Conservation (phyloP, 1,139 yeast species). For the Pichia sp. region DNA sequence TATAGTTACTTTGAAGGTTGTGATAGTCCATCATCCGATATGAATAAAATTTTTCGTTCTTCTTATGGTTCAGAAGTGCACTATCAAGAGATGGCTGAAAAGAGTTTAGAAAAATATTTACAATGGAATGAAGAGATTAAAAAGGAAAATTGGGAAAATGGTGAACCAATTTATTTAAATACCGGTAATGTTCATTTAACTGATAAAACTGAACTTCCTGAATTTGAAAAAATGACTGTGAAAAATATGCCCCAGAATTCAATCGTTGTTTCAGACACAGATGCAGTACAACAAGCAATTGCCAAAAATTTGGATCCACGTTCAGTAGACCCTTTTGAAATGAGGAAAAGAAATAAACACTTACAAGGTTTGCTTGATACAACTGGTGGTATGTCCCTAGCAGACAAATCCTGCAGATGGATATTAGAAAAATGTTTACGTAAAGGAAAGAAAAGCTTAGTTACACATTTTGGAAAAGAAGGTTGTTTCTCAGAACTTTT, state of each 20-base stretch:
- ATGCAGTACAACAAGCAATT: slow-evolving; percentile 15
- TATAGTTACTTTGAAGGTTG: slow-evolving; percentile 33
- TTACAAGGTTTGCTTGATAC: slow-evolving; percentile 30
- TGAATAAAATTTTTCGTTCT: slow-evolving; percentile 37
- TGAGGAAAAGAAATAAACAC: slow-evolving; percentile 13
- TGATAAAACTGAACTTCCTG: slow-evolving; percentile 21
- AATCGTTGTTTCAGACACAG: slow-evolving; percentile 18
- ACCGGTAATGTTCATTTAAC: slow-evolving; percentile 27
- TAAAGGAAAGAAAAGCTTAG: slow-evolving; percentile 14
- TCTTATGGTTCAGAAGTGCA: slow-evolving; percentile 35
- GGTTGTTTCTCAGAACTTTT: slow-evolving; percentile 15
- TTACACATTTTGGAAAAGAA: slow-evolving; percentile 19
- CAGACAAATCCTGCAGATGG: slow-evolving; percentile 32
- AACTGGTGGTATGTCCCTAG: slow-evolving; percentile 33
- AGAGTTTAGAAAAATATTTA: slow-evolving; percentile 32
- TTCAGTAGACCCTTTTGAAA: slow-evolving; percentile 24
- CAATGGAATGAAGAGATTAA: slow-evolving; percentile 30
- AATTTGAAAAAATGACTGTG: slow-evolving; percentile 20
- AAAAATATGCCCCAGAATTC: slow-evolving; percentile 18
- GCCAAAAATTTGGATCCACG: slow-evolving; percentile 12
- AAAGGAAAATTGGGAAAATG: slow-evolving; percentile 16
- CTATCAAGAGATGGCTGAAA: slow-evolving; percentile 35
- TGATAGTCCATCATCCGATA: slow-evolving; percentile 39
- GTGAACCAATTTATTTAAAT: slow-evolving; percentile 24
- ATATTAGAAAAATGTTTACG: slow-evolving; percentile 22